Evolutionary conservation across 225 moss, liverwort and hornwort genomes (phyloP).

Genomic region (Lunularia cruciata): DNA sequence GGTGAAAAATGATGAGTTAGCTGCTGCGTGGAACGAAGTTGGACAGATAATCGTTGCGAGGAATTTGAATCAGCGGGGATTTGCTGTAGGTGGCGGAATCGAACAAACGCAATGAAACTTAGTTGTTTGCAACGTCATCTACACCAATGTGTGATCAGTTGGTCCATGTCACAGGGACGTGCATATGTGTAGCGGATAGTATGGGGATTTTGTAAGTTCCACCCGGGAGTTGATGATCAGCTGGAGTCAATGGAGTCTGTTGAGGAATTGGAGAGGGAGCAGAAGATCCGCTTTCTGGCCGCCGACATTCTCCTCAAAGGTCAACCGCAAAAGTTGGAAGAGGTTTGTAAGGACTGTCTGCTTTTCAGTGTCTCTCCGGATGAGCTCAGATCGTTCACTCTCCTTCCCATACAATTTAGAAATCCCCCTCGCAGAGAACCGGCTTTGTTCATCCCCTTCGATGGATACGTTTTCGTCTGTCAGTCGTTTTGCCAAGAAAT

Average conservation of each 20-base stretch:
- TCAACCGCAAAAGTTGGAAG: background rate
- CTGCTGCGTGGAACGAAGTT: too few species aligned
- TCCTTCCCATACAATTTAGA: background rate
- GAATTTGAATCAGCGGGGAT: background rate
- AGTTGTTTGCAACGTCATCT: too few species aligned
- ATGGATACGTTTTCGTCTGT: background rate
- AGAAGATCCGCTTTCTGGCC: conserved; percentile 17
- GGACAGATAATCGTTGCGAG: background rate
- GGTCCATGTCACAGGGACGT: too few species aligned
- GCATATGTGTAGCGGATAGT: background rate
- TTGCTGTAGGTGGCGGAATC: background rate
- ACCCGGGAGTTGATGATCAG: too few species aligned
- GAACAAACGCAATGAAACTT: background rate
- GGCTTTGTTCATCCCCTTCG: background rate
- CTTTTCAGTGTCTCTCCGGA: background rate
- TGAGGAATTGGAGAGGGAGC: background rate
- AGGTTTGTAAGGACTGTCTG: conserved; percentile 2
- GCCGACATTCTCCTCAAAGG: conserved; percentile 14
- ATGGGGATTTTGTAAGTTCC: background rate
- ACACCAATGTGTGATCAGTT: too few species aligned
- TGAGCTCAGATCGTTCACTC: background rate
- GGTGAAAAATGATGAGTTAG: too few species aligned
- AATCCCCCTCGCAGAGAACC: too few species aligned
- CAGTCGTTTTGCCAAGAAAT: background rate
- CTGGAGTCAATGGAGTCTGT: background rate